These are phyloP conservation scores for Fragaria nilgerrensis DNA, from an alignment of 306 rosid species.

Conservation along the genomic window DNA sequence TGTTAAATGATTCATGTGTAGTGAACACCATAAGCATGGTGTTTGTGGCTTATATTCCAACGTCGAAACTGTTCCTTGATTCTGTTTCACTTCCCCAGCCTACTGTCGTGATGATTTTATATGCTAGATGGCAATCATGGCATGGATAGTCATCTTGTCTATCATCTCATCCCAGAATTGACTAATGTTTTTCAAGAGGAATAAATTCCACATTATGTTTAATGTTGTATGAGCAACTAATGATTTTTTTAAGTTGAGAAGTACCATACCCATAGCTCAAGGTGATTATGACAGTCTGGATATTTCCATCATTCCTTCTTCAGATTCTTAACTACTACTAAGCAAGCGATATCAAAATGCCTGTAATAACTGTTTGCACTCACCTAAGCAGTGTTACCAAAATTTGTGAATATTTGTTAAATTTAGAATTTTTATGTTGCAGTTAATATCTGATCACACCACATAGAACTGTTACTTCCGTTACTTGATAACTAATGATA, in stretches of 20 bases:
- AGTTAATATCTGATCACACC: not conserved
- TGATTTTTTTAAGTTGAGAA: not conserved
- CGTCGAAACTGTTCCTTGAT: not conserved
- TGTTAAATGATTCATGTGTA: not conserved
- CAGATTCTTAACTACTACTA: not conserved
- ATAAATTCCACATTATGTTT: not conserved
- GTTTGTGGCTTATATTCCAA: not conserved
- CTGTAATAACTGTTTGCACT: not conserved
- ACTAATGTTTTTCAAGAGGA: not conserved
- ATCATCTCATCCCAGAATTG: not conserved
- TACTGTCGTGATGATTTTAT: not conserved
- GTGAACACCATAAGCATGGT: not conserved
- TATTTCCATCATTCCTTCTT: not conserved
- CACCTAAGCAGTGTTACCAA: not conserved
- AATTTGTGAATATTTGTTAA: not conserved
- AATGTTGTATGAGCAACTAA: not conserved
- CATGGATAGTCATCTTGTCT: not conserved
- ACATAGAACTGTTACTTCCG: not conserved
- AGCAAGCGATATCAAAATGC: not conserved
- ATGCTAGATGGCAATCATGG: not conserved
- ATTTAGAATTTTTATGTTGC: not conserved
- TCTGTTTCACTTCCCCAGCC: not conserved
- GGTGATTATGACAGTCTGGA: not conserved
- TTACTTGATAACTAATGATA: not conserved
- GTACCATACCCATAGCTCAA: not conserved